Evolutionary conservation across 1,284 basidiomycete species (phyloP), one percentile per base, ranked within the genome.

Genomic region (Tremellales sp.): DNA sequence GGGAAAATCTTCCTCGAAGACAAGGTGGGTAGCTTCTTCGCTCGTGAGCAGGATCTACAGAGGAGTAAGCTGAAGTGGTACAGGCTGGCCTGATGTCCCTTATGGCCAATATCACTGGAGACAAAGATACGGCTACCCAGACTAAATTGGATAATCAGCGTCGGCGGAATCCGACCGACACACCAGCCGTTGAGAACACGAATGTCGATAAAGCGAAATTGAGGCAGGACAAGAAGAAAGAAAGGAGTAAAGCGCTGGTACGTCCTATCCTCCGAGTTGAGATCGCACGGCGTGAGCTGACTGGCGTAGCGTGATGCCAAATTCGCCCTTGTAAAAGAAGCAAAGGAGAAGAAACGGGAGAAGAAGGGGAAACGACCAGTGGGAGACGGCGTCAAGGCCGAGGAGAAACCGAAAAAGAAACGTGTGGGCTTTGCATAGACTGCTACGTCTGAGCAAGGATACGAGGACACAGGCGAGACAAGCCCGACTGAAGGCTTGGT

Each of bases 1-100:
- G 70, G 70, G 39, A 72, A 72, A 53, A 62, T 65, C 33, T 72
- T 72, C 53, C 51, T 72, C 8, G 70, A 72, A 46, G 67, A 67
- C 51, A 69, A 69, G 58, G 69, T 71, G 51, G 42, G 68, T 48
- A 23, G 8, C 12, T 29, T 24, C 22, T 27, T 8, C 17, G n/a
- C 13, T 27, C 21, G 29, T n/a, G 8, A n/a, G 29, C 0, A 6
- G 26, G 12, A 29, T 17, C 24, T 12, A 40, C 5, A 19, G 31
- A 17, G 19, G 15, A 4, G 11, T 1, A 1, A n/a, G n/a, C 24
- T 26, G 24, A 36, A 27, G 23, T 15, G 26, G 19, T 4, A 21
- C 46, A 61, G 57, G 51, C 54, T 17, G 56, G 50, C 35, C 56
- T 67, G 7, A 46, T 67, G 7, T 55, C 54, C 3, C 48, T 67